Evolutionary conservation across 345 rosid genomes (phyloP).

Genomic region (Hypericum androsaemum): DNA sequence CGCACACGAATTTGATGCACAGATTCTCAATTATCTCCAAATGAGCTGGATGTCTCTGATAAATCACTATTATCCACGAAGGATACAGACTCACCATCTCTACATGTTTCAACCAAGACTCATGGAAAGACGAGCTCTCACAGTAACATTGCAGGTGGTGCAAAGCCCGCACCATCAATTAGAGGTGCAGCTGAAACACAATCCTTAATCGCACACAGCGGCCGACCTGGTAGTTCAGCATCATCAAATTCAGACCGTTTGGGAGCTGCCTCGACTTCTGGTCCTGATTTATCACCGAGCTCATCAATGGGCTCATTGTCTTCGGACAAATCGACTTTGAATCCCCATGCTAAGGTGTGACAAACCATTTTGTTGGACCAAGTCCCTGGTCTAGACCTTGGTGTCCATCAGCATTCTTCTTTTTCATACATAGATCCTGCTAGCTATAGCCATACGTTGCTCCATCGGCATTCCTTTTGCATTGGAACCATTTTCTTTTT

Average conservation of each 20-base stretch:
- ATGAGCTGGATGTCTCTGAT: too few relatives aligned
- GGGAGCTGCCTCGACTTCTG: conserved; percentile 33
- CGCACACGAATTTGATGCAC: too few relatives aligned
- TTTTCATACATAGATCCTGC: not conserved
- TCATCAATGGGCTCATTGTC: conserved; percentile 72
- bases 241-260: conserved; percentile 48
- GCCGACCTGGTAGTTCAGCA: conserved; percentile 48
- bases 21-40: too few relatives aligned
- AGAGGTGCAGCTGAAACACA: conserved; percentile 30
- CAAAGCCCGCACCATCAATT: conserved; percentile 15
- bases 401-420: not conserved
- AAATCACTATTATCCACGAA: conserved; percentile 9
- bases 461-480: too few relatives aligned
- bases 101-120: conserved; percentile 27
- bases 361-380: not conserved
- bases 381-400: not conserved
- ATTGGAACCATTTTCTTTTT: too few relatives aligned
- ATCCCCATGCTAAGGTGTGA: conserved; percentile 80
- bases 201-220: conserved; percentile 33
- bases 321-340: conserved; percentile 64
- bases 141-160: conserved; percentile 32
- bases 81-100: conserved; percentile 22
- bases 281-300: conserved; percentile 64
- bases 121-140: conserved; percentile 33
- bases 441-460: too few relatives aligned